A percentile compares a stretch with the other conserved stretches of the same genome.
phyloP scores from a whole-genome alignment of 441 rosid species.

The Arabidopsis lyrata region DNA sequence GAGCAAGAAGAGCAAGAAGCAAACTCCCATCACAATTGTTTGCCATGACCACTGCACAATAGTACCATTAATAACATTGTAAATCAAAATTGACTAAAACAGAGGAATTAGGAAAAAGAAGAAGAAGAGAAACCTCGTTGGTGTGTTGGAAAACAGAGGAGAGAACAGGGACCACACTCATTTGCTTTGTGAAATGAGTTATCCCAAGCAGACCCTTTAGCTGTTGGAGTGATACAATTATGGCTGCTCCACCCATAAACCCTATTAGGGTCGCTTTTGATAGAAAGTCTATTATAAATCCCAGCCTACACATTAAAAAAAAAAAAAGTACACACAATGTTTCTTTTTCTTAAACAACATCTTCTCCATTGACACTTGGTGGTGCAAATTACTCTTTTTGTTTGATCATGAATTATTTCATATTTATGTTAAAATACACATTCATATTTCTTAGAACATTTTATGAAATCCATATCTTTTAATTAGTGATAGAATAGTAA shows the following conservation, averaged over 20 bases:
- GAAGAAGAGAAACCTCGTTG: conserved; percentile 60
- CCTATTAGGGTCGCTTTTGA: conserved; percentile 90
- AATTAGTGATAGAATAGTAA: too few relatives aligned
- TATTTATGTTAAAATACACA: background rate
- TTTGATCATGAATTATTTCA: background rate
- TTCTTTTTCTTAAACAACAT: background rate
- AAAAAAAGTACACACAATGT: background rate
- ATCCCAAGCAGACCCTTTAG: conserved; percentile 88
- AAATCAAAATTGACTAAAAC: background rate
- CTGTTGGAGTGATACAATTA: conserved; percentile 87
- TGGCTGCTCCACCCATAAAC: conserved; percentile 96
- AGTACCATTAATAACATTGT: background rate
- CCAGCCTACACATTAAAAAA: conserved; percentile 57
- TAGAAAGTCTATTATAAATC: conserved; percentile 84
- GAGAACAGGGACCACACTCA: conserved; percentile 79
- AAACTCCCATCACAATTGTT: conserved; percentile 79
- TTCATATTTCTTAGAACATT: background rate
- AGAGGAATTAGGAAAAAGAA: background rate
- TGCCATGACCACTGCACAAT: conserved; percentile 93
- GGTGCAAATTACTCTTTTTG: background rate
- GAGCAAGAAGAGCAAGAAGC: conserved; percentile 75
- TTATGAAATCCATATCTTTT: background rate
- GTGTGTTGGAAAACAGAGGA: conserved; percentile 74
- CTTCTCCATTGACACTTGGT: too few relatives aligned
- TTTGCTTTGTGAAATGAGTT: conserved; percentile 77